These are phyloP conservation scores for Colletotrichum sp. DNA, from an alignment of 2,329 filamentous ascomycete genomes.

Conservation along the genomic window DNA sequence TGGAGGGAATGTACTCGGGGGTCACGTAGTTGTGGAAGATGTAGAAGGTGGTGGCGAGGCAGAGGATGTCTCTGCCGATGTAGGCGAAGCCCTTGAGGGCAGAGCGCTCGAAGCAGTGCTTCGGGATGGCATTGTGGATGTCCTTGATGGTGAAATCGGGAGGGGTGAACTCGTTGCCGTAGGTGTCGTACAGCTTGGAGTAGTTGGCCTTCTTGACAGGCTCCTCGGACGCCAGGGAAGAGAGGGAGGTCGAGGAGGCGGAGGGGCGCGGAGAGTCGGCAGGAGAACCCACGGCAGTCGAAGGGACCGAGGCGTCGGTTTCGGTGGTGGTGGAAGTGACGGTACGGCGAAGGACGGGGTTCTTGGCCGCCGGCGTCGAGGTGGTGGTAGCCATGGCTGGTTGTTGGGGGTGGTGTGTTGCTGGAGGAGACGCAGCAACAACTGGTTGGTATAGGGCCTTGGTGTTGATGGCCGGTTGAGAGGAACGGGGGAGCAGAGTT, in stretches of 20 bases:
- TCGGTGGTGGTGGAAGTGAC: slow-evolving; percentile 43
- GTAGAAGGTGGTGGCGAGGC: slow-evolving; percentile 79
- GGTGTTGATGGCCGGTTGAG: background rate
- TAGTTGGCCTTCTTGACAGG: slow-evolving; percentile 50
- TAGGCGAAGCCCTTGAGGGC: slow-evolving; percentile 77
- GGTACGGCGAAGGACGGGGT: slow-evolving; percentile 53
- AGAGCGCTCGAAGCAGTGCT: slow-evolving; percentile 95
- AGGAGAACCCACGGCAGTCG: slow-evolving; percentile 63
- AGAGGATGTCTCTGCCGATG: slow-evolving; percentile 80
- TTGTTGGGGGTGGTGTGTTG: background rate
- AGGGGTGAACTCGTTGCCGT: slow-evolving; percentile 92
- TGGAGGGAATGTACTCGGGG: slow-evolving; percentile 78
- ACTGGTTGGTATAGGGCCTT: background rate
- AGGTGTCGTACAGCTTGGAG: slow-evolving; percentile 82
- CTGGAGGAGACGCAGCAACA: background rate
- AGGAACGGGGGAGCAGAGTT: slow-evolving; percentile 11
- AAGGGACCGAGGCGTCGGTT: slow-evolving; percentile 53
- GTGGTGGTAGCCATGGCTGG: slow-evolving; percentile 50
- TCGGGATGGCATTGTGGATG: slow-evolving; percentile 94
- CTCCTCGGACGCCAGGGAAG: slow-evolving; percentile 78
- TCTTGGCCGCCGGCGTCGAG: slow-evolving; percentile 45
- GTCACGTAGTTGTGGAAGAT: slow-evolving; percentile 90
- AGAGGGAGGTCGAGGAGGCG: slow-evolving; percentile 89
- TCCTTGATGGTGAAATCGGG: slow-evolving; percentile 98
- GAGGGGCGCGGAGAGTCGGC: slow-evolving; percentile 64